Percentiles rank a stretch among this genome's conserved stretches.
Evolutionary conservation across 202 grass and related monocot genomes (phyloP).

Genomic region (Alloteropsis angusta): DNA sequence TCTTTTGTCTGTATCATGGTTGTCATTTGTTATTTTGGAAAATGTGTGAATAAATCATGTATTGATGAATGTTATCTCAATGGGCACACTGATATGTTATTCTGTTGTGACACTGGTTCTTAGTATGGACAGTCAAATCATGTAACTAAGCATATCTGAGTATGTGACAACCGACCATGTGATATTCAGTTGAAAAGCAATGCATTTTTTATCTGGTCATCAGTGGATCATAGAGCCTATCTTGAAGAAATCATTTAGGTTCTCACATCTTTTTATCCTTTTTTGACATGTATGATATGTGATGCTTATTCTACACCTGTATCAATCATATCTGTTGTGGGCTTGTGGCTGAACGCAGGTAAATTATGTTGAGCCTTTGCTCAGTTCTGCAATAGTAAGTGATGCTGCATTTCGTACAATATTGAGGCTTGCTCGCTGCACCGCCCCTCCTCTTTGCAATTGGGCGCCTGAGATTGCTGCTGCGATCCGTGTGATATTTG

Average conservation of each 20-base stretch:
- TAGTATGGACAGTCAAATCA: neutral
- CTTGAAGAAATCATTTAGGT: neutral
- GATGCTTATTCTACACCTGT: neutral
- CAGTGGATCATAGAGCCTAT: neutral
- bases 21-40: neutral
- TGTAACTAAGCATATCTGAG: neutral
- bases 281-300: neutral
- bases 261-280: neutral
- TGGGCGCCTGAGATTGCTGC: slow-evolving; percentile 94
- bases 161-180: neutral
- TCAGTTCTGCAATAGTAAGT: slow-evolving; percentile 78
- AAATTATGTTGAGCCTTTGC: slow-evolving; percentile 70
- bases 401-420: slow-evolving; percentile 76
- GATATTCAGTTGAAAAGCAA: slow-evolving; percentile 18
- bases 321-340: slow-evolving; percentile 13
- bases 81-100: neutral
- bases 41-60: neutral
- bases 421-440: slow-evolving; percentile 75
- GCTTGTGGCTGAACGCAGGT: slow-evolving; percentile 42
- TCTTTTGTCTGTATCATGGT: neutral
- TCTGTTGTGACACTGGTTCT: neutral
- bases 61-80: neutral
- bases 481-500: slow-evolving; percentile 58
- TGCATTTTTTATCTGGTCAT: neutral
- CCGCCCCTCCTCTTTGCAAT: slow-evolving; percentile 84